Base-by-base conservation (phyloP, 495 filamentous ascomycete species). In the Penicillium arizonense region DNA sequence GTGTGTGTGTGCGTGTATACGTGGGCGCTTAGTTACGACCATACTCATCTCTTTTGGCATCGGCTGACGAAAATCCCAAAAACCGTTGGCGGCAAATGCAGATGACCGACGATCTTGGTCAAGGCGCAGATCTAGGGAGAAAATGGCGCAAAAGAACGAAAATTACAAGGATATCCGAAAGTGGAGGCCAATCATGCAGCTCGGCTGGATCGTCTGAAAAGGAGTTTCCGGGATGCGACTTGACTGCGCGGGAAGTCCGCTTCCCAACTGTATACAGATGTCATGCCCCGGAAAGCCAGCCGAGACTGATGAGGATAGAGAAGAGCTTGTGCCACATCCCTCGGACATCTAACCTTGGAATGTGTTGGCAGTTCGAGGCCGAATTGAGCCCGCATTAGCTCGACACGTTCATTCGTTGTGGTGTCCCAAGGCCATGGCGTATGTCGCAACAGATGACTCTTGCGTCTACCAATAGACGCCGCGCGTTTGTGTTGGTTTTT, bases 401-500 rank as follows among this genome's bases (percentile, higher is more conserved):
- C 50, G 1, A 26, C 4, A 9, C 40, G 39, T 44, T 58, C 32
- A 65, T 65, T 65, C 51, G 63, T 18, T 18, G 12, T 9, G 9
- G 1, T 1, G 51, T 38, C 46, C 63, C 59, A 52, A 46, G 47
- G 50, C 59, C 57, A 60, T 50, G 63, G 59, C 60, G 44, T 47
- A 52, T 49, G 56, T 57, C 55, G 50, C 53, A 59, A 53, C 63
- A 61, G 54, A 41, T 63, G 63, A 63, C 60, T 52, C 13, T 50
- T 50, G 38, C 42, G 37, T 63, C 57, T 51, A 56, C 63, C 63
- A 65, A 65, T 65, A 63, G 59, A 65, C 59, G 59, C 57, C 26
- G 54, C 54, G 63, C 63, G 52, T 60, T 60, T 53, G 45, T 63
- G 63, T 65, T 65, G 62, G 62, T 57, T 63, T 63, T 60, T 21